Conservation (phyloP, 1,139 yeast species). For the Yamadazyma songkhlaensis region DNA sequence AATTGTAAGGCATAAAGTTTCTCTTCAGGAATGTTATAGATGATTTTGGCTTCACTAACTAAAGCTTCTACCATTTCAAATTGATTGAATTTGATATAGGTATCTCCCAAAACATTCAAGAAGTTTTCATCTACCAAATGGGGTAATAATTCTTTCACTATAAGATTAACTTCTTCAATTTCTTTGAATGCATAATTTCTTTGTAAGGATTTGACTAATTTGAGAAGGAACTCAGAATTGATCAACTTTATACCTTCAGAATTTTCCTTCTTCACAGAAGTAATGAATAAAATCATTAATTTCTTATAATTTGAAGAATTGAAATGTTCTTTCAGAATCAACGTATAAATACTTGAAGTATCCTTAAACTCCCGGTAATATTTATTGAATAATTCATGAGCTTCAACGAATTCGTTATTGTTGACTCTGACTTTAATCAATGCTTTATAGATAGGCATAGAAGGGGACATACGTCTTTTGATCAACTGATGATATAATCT, state of each 20-base stretch:
- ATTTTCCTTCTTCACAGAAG: constrained; percentile 23
- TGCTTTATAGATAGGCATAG: constrained; percentile 44
- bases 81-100: constrained; percentile 30
- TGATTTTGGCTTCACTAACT: constrained; percentile 24
- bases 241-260: constrained; percentile 16
- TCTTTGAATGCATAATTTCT: constrained; percentile 22
- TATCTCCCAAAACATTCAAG: constrained; percentile 21
- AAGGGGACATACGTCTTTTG: constrained; percentile 48
- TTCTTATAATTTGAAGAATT: constrained; percentile 32
- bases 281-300: constrained; percentile 41
- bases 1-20: constrained; percentile 29
- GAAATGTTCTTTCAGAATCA: constrained; percentile 40
- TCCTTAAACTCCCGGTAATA: constrained; percentile 7
- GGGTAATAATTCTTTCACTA: constrained; percentile 17
- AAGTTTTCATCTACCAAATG: constrained; percentile 16
- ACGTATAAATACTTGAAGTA: constrained; percentile 10
- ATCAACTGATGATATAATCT: constrained; percentile 48
- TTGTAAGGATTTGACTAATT: constrained; percentile 21
- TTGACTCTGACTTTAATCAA: constrained; percentile 47
- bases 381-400: constrained; percentile 19
- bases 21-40: constrained; percentile 29
- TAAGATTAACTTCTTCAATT: constrained; percentile 18
- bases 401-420: constrained; percentile 45
- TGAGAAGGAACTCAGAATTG: constrained; percentile 15
- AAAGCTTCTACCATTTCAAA: constrained; percentile 32